Evolutionary conservation across 768 basidiomycete genomes (phyloP), one percentile per base, ranked within the genome.

Genomic region (Xerocomellus intermedius): DNA sequence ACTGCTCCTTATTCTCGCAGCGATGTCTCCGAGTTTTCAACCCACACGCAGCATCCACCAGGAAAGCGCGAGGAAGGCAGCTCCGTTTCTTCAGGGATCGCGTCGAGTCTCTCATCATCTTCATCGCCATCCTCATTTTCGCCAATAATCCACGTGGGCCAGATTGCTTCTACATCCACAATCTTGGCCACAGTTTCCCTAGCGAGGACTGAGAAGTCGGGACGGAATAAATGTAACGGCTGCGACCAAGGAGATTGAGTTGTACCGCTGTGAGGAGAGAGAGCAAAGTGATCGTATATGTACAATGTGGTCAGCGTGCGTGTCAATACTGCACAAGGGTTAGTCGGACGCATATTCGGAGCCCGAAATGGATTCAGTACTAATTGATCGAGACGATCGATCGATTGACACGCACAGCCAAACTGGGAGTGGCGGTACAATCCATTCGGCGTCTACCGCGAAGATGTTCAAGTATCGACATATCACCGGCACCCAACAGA

Each of bases 11-110:
- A 94, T 89, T 37, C 90, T 75, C 59, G 84, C 83, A 0, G 82
- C 84, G 0, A 98, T 79, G 54, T 87, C 86, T 61, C n/a, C n/a
- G n/a, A n/a, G n/a, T n/a, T 87, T 89, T 93, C 94, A 96, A 0
- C 95, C 94, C 4, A 93, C 87, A 65, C 96, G 86, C 52, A 96
- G 64, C 10, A 96, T 76, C 93, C 94, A 96, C 93, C 94, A 98
- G 37, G 86, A 90, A 62, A 95, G 80, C 0, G 89, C 92, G 47
- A 97, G 74, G 66, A 85, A 98, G 65, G 83, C 56, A 82, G 77
- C 69, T 95, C 93, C 7, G 84, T 82, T 50, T 87, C 87, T 35
- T 87, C 86, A 33, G 69, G 75, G 8, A 86, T 72, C n/a, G 50
- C 61, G n/a, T 71, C 69, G 10, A 65, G 65, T 33, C 52, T 64